phyloP scores from a whole-genome alignment of 768 basidiomycete species.

The Candolleomyces aberdarensis region DNA sequence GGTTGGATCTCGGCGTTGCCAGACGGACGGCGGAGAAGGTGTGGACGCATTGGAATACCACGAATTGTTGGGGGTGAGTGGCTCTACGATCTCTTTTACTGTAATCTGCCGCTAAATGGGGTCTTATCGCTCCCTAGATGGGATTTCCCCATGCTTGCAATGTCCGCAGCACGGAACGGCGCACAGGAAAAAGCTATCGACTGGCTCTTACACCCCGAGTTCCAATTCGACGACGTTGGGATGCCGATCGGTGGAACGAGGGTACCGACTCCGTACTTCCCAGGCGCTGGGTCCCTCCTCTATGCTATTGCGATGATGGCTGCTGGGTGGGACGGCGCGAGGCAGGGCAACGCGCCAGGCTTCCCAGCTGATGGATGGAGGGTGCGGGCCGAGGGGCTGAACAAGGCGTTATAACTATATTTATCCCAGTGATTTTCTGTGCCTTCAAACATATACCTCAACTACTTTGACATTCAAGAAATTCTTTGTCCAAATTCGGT shows the following conservation, averaged over 20 bases:
- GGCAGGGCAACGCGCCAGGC: conserved; percentile 17
- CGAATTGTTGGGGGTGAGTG: conserved; percentile 51
- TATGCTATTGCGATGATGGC: conserved; percentile 58
- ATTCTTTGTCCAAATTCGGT: neutral
- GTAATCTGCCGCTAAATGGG: too few species aligned
- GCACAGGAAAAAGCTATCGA: conserved; percentile 47
- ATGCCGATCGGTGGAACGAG: conserved; percentile 56
- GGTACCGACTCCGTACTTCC: conserved; percentile 60
- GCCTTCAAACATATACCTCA: too few species aligned
- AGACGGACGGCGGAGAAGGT: conserved; percentile 51
- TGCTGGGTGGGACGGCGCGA: conserved; percentile 48
- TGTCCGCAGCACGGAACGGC: conserved; percentile 56
- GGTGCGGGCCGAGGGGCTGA: conserved; percentile 22
- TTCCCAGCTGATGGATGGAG: conserved; percentile 29
- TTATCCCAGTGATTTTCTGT: neutral
- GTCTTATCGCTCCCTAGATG: conserved; percentile 31
- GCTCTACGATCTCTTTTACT: neutral
- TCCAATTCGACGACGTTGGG: conserved; percentile 57
- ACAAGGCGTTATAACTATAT: conserved; percentile 13
- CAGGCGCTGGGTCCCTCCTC: conserved; percentile 50
- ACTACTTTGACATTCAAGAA: too few species aligned
- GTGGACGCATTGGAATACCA: conserved; percentile 52
- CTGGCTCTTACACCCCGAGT: conserved; percentile 52
- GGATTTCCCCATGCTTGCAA: conserved; percentile 64
- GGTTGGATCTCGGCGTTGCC: conserved; percentile 43